phyloP scores from a whole-genome alignment of 2,329 filamentous ascomycete species.

The Cadophora gregata region DNA sequence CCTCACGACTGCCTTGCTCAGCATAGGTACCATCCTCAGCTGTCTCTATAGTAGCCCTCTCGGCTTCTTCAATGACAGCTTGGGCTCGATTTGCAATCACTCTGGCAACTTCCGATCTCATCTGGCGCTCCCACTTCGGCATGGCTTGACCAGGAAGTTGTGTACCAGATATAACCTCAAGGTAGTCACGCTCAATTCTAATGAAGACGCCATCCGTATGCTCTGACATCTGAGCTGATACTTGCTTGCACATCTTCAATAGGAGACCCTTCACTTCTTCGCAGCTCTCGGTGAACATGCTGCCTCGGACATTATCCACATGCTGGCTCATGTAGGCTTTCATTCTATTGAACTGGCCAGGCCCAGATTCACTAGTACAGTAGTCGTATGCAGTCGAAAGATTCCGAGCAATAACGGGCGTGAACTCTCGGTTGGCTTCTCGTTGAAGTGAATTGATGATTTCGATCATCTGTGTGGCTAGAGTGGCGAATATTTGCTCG shows the following conservation, averaged over 20 bases:
- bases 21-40: background rate
- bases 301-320: conserved; percentile 47
- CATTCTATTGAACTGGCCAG: conserved; percentile 57
- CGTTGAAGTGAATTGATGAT: conserved; percentile 54
- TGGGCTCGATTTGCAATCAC: conserved; percentile 23
- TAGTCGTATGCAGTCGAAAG: conserved; percentile 55
- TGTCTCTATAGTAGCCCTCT: background rate
- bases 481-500: conserved; percentile 48
- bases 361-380: conserved; percentile 53
- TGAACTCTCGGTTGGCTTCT: conserved; percentile 60
- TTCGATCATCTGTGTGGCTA: conserved; percentile 44
- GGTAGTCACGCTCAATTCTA: conserved; percentile 44
- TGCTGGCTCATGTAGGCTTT: conserved; percentile 55
- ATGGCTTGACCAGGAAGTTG: conserved; percentile 37
- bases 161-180: conserved; percentile 40
- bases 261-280: conserved; percentile 50
- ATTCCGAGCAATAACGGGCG: conserved; percentile 51
- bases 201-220: conserved; percentile 43
- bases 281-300: conserved; percentile 57
- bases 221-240: conserved; percentile 39
- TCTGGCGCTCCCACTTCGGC: conserved; percentile 40
- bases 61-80: background rate
- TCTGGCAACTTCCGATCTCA: conserved; percentile 37
- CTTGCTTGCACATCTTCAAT: conserved; percentile 44
- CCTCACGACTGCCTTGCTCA: background rate